A percentile compares a stretch with the other conserved stretches of the same genome.
These are phyloP conservation scores for Nannizziopsis arthrosporioides DNA, from an alignment of 2,329 filamentous ascomycete genomes.

Conservation along the genomic window DNA sequence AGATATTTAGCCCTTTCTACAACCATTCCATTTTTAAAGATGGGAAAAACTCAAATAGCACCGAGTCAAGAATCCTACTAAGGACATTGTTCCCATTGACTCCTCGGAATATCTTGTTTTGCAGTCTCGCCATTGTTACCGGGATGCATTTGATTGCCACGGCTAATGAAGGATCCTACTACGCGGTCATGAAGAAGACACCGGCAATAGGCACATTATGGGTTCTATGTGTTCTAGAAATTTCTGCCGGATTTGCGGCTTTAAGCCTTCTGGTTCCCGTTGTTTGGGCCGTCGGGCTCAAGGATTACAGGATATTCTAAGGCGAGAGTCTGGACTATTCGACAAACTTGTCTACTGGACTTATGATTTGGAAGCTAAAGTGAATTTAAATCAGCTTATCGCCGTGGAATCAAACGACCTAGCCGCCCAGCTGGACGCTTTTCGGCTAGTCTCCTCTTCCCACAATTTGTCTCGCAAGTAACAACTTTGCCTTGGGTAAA, in stretches of 20 bases:
- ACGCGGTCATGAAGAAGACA: constrained; percentile 81
- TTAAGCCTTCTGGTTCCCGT: constrained; percentile 42
- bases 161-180: constrained; percentile 68
- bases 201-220: constrained; percentile 83
- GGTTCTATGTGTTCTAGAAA: constrained; percentile 86
- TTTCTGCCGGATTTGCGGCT: constrained; percentile 57
- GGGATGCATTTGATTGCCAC: constrained; percentile 75
- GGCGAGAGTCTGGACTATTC: background rate
- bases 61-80: constrained; percentile 21
- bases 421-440: too few species aligned
- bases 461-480: too few species aligned
- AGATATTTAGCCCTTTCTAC: background rate
- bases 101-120: constrained; percentile 24
- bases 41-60: constrained; percentile 16
- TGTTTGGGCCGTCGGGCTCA: constrained; percentile 43
- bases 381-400: too few species aligned
- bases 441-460: too few species aligned
- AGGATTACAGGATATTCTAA: constrained; percentile 40
- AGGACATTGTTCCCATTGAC: constrained; percentile 26
- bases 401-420: too few species aligned
- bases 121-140: constrained; percentile 25
- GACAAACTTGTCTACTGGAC: too few species aligned
- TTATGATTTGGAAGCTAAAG: too few species aligned
- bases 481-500: too few species aligned
- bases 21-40: constrained; percentile 5